Percentiles rank a stretch among this genome's conserved stretches.
Conservation (phyloP, 2,329 filamentous ascomycete genomes). For the Exophiala spinifera region DNA sequence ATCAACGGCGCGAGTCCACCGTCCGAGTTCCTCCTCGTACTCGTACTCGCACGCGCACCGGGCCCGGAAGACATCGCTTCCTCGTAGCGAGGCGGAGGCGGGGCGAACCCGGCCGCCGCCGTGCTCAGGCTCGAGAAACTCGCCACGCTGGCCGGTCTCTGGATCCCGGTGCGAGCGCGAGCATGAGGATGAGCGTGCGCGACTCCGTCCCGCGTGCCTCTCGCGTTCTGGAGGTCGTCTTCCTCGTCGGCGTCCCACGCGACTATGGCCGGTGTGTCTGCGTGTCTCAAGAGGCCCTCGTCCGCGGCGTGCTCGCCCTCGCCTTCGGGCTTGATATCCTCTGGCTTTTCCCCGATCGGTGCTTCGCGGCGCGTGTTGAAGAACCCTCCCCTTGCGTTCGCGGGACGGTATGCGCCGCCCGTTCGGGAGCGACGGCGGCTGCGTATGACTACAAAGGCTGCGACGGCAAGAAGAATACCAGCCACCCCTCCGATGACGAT, state of each 20-base stretch:
- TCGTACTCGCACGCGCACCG: no score
- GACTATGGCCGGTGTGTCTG: conserved; percentile 9
- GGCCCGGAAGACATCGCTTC: conserved; percentile 4
- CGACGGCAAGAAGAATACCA: conserved; percentile 2
- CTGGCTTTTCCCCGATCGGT: conserved; percentile 4
- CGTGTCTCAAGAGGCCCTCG: conserved; percentile 9
- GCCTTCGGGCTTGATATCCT: background rate
- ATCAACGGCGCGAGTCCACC: conserved; percentile 7
- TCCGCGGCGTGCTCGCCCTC: background rate
- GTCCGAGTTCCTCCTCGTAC: conserved; percentile 1
- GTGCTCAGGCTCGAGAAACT: background rate
- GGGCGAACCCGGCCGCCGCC: no score
- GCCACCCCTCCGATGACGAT: background rate
- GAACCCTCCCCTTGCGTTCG: background rate
- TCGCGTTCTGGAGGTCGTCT: background rate
- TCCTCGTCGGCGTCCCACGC: background rate
- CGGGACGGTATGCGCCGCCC: background rate
- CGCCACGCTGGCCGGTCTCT: conserved; percentile 14
- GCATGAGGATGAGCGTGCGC: no score
- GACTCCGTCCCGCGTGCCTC: conserved; percentile 16
- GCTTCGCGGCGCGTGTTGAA: background rate
- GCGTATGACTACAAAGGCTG: background rate
- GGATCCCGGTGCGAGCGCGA: conserved; percentile 6
- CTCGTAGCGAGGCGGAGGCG: conserved; percentile 18
- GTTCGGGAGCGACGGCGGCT: background rate